phyloP scores from a whole-genome alignment of 2,329 filamentous ascomycete genomes.

The Pseudocercospora fijiensis region DNA sequence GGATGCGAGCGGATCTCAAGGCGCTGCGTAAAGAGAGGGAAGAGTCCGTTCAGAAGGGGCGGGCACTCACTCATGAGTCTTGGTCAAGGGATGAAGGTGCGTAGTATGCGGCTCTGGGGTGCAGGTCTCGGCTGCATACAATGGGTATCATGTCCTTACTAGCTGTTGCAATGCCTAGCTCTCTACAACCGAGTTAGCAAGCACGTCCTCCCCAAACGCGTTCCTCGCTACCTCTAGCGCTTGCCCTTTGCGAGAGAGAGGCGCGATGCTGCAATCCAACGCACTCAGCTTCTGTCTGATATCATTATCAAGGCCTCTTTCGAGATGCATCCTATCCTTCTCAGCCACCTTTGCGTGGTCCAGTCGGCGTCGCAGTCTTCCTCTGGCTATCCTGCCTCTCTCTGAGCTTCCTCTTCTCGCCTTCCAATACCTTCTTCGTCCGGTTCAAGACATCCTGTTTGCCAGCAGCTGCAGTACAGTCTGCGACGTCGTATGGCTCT shows the following conservation, averaged over 20 bases:
- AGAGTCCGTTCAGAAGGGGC: too few species aligned
- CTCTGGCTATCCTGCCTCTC: slow-evolving; percentile 31
- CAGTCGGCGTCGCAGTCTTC: slow-evolving; percentile 24
- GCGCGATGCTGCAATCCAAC: not conserved
- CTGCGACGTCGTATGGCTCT: slow-evolving; percentile 58
- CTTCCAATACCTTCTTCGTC: slow-evolving; percentile 50
- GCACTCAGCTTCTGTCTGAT: not conserved
- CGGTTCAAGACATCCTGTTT: slow-evolving; percentile 45
- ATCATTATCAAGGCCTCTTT: not conserved
- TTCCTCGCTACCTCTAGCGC: not conserved
- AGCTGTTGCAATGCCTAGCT: not conserved
- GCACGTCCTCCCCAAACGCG: not conserved
- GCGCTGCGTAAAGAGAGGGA: too few species aligned
- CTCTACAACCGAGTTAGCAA: not conserved
- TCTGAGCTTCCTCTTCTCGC: slow-evolving; percentile 46
- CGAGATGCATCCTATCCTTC: not conserved
- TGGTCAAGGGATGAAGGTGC: not conserved
- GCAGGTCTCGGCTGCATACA: not conserved
- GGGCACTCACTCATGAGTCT: too few species aligned
- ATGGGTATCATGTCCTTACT: not conserved
- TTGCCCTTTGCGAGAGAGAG: not conserved
- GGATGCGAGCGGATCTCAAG: too few species aligned
- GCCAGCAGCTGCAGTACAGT: slow-evolving; percentile 49
- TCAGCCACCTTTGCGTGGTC: slow-evolving; percentile 32
- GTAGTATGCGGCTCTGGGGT: too few species aligned